These are phyloP conservation scores for Calophaca sinica DNA, from an alignment of 306 rosid genomes.

Conservation along the genomic window DNA sequence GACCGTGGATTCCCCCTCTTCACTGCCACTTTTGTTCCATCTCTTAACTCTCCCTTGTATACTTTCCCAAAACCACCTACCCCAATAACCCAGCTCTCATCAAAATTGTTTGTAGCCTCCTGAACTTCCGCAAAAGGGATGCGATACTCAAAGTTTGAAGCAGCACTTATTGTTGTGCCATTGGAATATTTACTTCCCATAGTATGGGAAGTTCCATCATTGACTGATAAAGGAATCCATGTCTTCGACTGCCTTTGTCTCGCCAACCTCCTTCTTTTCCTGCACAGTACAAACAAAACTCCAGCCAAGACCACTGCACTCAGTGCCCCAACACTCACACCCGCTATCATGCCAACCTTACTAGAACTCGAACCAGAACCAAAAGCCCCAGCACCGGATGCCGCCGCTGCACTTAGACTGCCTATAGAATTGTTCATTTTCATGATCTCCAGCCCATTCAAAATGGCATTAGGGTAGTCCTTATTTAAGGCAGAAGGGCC, in stretches of 20 bases:
- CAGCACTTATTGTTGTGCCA: conserved; percentile 68
- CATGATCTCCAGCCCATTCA: conserved; percentile 94
- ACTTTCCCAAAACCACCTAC: conserved; percentile 91
- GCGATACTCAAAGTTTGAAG: conserved; percentile 67
- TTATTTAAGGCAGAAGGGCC: conserved; percentile 57
- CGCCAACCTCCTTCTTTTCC: conserved; percentile 57
- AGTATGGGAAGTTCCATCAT: conserved; percentile 69
- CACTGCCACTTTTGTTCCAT: conserved; percentile 84
- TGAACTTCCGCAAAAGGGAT: conserved; percentile 72
- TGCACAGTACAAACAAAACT: conserved; percentile 57
- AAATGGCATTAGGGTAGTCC: conserved; percentile 67
- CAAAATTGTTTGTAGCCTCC: conserved; percentile 82
- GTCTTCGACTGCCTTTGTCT: conserved; percentile 66
- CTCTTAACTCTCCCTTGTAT: conserved; percentile 75
- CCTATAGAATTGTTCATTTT: conserved; percentile 83
- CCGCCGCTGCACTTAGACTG: conserved; percentile 56
- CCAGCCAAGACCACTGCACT: conserved; percentile 57
- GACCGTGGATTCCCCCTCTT: conserved; percentile 91
- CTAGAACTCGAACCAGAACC: conserved; percentile 58
- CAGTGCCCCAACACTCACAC: conserved; percentile 62
- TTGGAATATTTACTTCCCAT: conserved; percentile 83
- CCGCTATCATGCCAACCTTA: conserved; percentile 64
- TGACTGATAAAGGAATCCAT: conserved; percentile 71
- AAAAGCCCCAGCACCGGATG: conserved; percentile 34
- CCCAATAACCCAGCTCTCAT: conserved; percentile 83